Base-by-base conservation (phyloP, 2,329 filamentous ascomycete species). In the Aspergillus bombycis region DNA sequence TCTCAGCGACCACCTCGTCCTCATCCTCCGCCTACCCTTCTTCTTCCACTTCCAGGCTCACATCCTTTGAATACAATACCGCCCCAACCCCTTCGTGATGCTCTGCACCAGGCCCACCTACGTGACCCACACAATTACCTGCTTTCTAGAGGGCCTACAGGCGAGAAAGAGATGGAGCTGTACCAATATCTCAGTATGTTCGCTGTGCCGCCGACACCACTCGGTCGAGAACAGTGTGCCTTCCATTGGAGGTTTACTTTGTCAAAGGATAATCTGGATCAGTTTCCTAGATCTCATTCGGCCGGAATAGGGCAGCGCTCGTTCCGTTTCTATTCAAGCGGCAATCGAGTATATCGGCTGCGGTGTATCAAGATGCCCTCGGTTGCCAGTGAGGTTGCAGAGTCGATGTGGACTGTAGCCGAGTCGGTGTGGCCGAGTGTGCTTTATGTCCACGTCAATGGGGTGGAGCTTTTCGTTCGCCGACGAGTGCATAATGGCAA, bases 401-500 rank as follows among this genome's bases (percentile, higher is more conserved):
- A 87, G 45, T 73, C 80, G 9, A 76, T 80, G 1, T 96, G 93
- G 92, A 81, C 85, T 7, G 81, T 83, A 1, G 76, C 81, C n/a
- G 85, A 90, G 38, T 90, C 86, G 7, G 72, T 77, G 26, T 97
- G 93, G 93, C 92, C 93, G 0, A 81, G 85, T 41, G 85, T 86
- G 57, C 82, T 93, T 0, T 92, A 89, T 65, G 82, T 94, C 64
- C 82, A 84, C 19, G 75, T 96, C 64, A 96, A 97, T 69, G 81
- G 77, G 0, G 72, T 78, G 0, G 80, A 87, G 12, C 74, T 92
- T 19, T 80, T 82, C 28, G 75, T 87, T 11, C 86, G 90, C 46
- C 86, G 90, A 32, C 92, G 91, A 70, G 75, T 86, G 1, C 89
- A 95, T 65, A 86, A 94, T 71, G 89, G 89, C 12, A 91, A 89